A percentile compares a stretch with the other conserved stretches of the same genome.
phyloP scores from a whole-genome alignment of 1,139 yeast species.

The Diutina siamensis region DNA sequence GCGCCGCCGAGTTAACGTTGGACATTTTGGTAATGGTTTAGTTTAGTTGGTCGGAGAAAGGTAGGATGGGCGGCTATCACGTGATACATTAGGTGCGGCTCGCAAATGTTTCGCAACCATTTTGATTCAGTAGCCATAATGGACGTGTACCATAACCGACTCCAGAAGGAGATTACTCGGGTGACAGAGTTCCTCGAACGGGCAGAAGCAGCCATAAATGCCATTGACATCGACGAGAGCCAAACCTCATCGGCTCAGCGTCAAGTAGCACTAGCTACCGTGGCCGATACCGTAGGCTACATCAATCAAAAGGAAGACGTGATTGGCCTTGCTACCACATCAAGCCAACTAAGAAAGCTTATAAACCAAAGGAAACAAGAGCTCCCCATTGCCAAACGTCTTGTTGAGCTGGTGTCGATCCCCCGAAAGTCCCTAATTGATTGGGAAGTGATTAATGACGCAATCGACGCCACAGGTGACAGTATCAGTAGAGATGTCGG shows the following conservation, averaged over 20 bases:
- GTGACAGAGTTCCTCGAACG: neutral
- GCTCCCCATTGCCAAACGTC: neutral
- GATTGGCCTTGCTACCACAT: constrained; percentile 1
- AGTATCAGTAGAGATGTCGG: neutral
- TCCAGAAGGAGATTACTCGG: neutral
- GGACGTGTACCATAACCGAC: constrained; percentile 3
- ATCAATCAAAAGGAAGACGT: constrained; percentile 1
- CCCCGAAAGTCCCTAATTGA: neutral
- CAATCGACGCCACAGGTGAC: constrained; percentile 2
- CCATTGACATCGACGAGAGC: neutral
- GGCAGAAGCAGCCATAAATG: neutral
- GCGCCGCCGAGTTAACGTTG: constrained; percentile 44
- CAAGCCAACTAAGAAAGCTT: neutral
- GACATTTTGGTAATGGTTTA: constrained; percentile 32
- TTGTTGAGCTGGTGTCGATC: neutral
- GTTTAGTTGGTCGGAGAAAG: neutral
- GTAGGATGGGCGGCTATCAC: neutral
- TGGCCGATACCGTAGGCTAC: neutral
- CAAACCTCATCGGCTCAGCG: neutral
- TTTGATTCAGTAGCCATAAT: neutral
- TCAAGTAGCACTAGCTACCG: neutral
- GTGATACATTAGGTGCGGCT: too few species aligned
- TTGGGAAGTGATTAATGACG: neutral
- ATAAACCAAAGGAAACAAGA: neutral
- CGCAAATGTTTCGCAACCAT: neutral